A percentile compares a stretch with the other conserved stretches of the same genome.
Evolutionary conservation across 2,329 filamentous ascomycete genomes (phyloP).

Genomic region (Trichoderma sp.): DNA sequence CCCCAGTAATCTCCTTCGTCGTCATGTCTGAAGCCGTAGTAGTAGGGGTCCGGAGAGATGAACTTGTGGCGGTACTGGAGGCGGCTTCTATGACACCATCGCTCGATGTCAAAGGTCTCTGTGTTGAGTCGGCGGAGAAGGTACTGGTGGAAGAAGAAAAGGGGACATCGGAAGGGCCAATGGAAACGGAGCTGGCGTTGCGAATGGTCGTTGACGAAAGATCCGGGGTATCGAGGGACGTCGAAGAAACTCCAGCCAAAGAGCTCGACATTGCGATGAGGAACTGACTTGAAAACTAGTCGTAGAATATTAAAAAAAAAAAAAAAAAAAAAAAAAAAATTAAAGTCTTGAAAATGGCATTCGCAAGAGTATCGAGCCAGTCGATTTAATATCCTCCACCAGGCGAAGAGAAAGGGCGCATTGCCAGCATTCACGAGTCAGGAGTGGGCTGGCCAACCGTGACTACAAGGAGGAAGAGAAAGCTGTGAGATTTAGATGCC

Average conservation of each 20-base stretch:
- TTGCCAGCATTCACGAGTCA: background rate
- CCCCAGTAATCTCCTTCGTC: background rate
- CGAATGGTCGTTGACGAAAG: constrained; percentile 26
- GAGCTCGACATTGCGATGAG: constrained; percentile 40
- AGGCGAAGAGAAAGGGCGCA: constrained; percentile 1
- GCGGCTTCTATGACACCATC: background rate
- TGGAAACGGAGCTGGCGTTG: constrained; percentile 8
- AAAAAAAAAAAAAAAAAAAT: constrained; percentile 13
- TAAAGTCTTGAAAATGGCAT: background rate
- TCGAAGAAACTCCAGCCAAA: constrained; percentile 51
- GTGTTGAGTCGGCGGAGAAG: background rate
- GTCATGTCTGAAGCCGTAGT: background rate
- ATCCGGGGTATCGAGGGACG: constrained; percentile 52
- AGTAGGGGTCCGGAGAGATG: background rate
- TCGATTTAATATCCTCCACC: background rate
- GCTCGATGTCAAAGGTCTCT: background rate
- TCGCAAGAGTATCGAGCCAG: background rate
- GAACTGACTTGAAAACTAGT: constrained; percentile 47
- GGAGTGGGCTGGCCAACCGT: background rate
- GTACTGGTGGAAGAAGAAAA: constrained; percentile 12
- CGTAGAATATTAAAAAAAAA: constrained; percentile 35
- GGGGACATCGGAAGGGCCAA: background rate
- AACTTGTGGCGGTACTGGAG: background rate
- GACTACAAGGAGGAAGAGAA: background rate
- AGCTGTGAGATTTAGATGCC: background rate